These are phyloP conservation scores for Lanmaoa rubissima DNA, from an alignment of 768 basidiomycete species.

Conservation along the genomic window DNA sequence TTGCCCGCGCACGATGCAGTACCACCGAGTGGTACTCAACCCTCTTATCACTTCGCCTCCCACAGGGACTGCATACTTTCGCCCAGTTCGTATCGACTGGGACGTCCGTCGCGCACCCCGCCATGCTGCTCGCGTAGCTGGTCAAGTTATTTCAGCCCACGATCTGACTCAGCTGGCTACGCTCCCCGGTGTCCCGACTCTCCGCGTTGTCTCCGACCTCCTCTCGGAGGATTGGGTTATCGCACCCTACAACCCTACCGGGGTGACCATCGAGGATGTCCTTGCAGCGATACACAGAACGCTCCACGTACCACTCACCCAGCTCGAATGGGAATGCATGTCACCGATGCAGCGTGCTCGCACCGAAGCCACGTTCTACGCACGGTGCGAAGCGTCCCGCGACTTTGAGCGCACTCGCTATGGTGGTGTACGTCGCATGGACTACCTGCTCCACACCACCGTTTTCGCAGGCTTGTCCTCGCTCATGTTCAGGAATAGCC, in stretches of 20 bases:
- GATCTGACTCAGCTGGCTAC: constrained; percentile 45
- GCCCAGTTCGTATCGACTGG: constrained; percentile 41
- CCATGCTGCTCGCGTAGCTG: constrained; percentile 18
- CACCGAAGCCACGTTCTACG: constrained; percentile 41
- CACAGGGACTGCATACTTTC: constrained; percentile 9
- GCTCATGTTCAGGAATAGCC: constrained; percentile 35
- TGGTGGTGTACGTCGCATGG: constrained; percentile 46
- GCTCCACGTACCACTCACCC: constrained; percentile 38
- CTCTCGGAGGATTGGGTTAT: constrained; percentile 45
- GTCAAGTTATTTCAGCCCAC: constrained; percentile 1
- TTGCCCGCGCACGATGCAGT: constrained; percentile 11
- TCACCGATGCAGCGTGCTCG: constrained; percentile 42
- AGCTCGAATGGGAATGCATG: constrained; percentile 43
- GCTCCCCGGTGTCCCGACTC: constrained; percentile 35
- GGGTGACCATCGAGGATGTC: constrained; percentile 54
- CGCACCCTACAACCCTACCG: constrained; percentile 38
- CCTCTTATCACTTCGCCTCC: constrained; percentile 15
- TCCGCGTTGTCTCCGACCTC: constrained; percentile 47
- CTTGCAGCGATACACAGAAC: constrained; percentile 44
- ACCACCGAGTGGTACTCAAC: constrained; percentile 16
- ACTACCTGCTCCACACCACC: constrained; percentile 48
- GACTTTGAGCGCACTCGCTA: constrained; percentile 36
- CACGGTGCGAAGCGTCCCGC: constrained; percentile 42
- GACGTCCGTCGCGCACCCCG: constrained; percentile 47
- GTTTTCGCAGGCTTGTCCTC: constrained; percentile 52